Evolutionary conservation across 805 yeast genomes (phyloP).

Genomic region (Candida namnaoensis): DNA sequence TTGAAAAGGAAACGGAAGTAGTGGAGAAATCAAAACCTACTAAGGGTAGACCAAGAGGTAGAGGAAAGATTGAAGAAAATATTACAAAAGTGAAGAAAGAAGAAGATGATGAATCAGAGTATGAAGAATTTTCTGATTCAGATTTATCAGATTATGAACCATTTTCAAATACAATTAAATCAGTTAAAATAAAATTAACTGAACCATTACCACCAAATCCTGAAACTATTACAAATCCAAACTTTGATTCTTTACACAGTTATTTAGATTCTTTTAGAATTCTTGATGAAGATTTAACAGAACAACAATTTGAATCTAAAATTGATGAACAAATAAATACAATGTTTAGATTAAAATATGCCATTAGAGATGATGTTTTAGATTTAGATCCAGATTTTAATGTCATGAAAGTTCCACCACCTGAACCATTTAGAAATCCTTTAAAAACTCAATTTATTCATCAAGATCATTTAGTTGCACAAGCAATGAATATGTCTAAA

Average conservation of each 20-base stretch:
- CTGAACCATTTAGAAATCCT: constrained; percentile 39
- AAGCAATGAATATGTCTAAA: constrained; percentile 64
- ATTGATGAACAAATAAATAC: constrained; percentile 42
- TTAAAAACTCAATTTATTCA: constrained; percentile 40
- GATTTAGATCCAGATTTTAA: constrained; percentile 35
- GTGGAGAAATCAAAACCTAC: neutral
- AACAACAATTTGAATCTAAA: constrained; percentile 52
- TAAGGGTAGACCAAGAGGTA: constrained; percentile 1
- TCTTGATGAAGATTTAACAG: constrained; percentile 51
- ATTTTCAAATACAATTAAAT: neutral
- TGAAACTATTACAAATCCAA: constrained; percentile 39
- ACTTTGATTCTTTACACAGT: constrained; percentile 28
- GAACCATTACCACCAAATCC: constrained; percentile 53
- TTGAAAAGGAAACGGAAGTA: neutral
- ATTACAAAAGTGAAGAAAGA: constrained; percentile 1
- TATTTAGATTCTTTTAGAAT: constrained; percentile 48
- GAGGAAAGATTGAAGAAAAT: constrained; percentile 1
- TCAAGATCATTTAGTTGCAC: constrained; percentile 68
- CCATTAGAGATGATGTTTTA: constrained; percentile 33
- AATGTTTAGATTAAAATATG: constrained; percentile 35
- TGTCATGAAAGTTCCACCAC: constrained; percentile 27
- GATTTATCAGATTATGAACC: constrained; percentile 2
- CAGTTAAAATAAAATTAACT: constrained; percentile 27
- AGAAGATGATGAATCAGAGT: constrained; percentile 18
- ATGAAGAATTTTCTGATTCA: too few relatives aligned